phyloP scores from a whole-genome alignment of 2,329 filamentous ascomycete genomes.

The Talaromyces sp. region DNA sequence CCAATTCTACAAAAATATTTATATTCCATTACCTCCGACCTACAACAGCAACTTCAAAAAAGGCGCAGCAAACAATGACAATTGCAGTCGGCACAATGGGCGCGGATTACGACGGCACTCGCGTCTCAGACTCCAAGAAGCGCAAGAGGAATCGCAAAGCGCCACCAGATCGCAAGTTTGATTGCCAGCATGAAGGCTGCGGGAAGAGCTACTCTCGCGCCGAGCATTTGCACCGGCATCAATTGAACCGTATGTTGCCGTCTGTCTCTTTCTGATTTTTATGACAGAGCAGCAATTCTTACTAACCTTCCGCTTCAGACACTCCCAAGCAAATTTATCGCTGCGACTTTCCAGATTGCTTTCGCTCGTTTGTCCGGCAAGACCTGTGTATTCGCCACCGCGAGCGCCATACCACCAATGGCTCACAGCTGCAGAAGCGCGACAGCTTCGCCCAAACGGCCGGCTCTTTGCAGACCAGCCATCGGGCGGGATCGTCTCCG shows the following conservation, averaged over 20 bases:
- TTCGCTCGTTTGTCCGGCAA: conserved; percentile 84
- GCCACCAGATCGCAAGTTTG: conserved; percentile 54
- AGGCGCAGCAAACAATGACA: conserved; percentile 14
- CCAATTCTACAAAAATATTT: neutral
- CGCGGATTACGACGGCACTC: conserved; percentile 13
- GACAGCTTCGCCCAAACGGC: conserved; percentile 38
- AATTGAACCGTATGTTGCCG: conserved; percentile 71
- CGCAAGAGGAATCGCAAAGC: conserved; percentile 42
- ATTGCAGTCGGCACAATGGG: conserved; percentile 18
- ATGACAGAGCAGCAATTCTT: neutral
- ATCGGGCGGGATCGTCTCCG: conserved; percentile 19
- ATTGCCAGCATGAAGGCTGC: conserved; percentile 79
- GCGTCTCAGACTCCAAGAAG: conserved; percentile 29
- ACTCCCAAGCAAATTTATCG: conserved; percentile 91
- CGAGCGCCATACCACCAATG: conserved; percentile 68
- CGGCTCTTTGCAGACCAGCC: conserved; percentile 13
- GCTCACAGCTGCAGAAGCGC: conserved; percentile 48
- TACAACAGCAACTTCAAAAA: neutral
- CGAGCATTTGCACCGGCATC: conserved; percentile 93
- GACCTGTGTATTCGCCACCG: conserved; percentile 84
- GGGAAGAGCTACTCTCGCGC: conserved; percentile 95
- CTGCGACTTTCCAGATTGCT: conserved; percentile 88
- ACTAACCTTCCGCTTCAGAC: conserved; percentile 47
- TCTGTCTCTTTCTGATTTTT: neutral
- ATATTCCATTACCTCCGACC: neutral